These are phyloP conservation scores for Codiaeum variegatum DNA, from an alignment of 441 rosid species.

Conservation along the genomic window DNA sequence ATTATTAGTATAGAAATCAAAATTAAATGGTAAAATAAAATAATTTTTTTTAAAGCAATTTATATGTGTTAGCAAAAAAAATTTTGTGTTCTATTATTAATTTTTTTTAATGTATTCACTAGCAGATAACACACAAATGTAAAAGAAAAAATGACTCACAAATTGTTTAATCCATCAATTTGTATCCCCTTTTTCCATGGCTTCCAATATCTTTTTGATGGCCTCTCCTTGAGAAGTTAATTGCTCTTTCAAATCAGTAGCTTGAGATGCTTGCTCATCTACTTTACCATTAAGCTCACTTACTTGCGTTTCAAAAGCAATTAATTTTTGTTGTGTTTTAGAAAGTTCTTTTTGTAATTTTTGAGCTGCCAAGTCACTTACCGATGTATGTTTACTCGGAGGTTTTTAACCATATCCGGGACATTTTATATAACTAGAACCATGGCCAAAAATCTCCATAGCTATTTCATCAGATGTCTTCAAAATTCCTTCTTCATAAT, in stretches of 20 bases:
- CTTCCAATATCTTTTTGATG: background rate
- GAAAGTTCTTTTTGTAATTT: background rate
- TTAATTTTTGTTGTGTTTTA: background rate
- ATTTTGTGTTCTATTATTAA: too few relatives aligned
- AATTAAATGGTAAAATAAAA: too few relatives aligned
- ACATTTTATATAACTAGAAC: background rate
- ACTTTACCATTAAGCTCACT: background rate
- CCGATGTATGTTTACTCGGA: background rate
- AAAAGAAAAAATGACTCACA: background rate
- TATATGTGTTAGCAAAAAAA: too few relatives aligned
- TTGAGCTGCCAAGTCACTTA: background rate
- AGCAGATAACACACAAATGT: too few relatives aligned
- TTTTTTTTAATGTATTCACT: too few relatives aligned
- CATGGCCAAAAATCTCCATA: background rate
- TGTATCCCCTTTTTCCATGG: background rate
- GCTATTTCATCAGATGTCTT: background rate
- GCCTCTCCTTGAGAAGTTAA: background rate
- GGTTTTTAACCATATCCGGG: background rate
- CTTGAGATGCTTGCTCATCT: background rate
- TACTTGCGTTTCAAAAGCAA: background rate
- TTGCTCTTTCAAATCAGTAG: background rate
- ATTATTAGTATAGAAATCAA: too few relatives aligned
- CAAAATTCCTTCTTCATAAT: background rate
- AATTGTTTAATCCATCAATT: background rate
- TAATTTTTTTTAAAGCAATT: too few relatives aligned